These are phyloP conservation scores for Earliella scabrosa DNA, from an alignment of 1,284 basidiomycete genomes.

Conservation along the genomic window DNA sequence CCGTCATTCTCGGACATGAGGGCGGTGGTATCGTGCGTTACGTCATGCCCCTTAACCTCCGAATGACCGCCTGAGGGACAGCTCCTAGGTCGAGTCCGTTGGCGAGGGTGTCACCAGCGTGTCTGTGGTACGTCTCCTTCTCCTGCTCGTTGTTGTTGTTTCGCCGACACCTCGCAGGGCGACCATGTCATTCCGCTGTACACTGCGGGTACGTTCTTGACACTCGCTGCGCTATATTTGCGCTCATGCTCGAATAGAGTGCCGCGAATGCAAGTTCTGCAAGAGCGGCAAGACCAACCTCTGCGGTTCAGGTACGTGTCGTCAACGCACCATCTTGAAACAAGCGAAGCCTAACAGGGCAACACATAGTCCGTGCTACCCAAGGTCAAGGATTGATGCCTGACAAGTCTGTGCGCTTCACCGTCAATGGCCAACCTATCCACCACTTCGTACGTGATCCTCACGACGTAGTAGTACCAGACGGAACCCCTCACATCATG, in stretches of 20 bases:
- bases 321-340: too few relatives aligned
- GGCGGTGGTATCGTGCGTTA: slow-evolving; percentile 78
- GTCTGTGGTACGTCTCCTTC: slow-evolving; percentile 49
- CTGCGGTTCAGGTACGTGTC: slow-evolving; percentile 84
- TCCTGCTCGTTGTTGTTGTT: not conserved
- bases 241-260: slow-evolving; percentile 58
- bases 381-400: slow-evolving; percentile 99
- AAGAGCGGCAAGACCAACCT: slow-evolving; percentile 99
- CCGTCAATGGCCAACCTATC: slow-evolving; percentile 85
- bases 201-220: slow-evolving; percentile 70
- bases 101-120: slow-evolving; percentile 94
- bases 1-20: slow-evolving; percentile 93
- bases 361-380: slow-evolving; percentile 78
- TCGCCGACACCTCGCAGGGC: slow-evolving; percentile 49
- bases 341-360: too few relatives aligned
- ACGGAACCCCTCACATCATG: not conserved
- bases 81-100: slow-evolving; percentile 86
- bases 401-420: slow-evolving; percentile 91
- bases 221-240: slow-evolving; percentile 6
- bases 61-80: not conserved
- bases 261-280: slow-evolving; percentile 97
- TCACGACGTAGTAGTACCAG: not conserved
- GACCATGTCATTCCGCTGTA: slow-evolving; percentile 96
- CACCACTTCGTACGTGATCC: slow-evolving; percentile 83
- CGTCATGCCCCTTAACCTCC: slow-evolving; percentile 1